phyloP scores from a whole-genome alignment of 371 early-diverging fungal species.

The Mortierella sp. region DNA sequence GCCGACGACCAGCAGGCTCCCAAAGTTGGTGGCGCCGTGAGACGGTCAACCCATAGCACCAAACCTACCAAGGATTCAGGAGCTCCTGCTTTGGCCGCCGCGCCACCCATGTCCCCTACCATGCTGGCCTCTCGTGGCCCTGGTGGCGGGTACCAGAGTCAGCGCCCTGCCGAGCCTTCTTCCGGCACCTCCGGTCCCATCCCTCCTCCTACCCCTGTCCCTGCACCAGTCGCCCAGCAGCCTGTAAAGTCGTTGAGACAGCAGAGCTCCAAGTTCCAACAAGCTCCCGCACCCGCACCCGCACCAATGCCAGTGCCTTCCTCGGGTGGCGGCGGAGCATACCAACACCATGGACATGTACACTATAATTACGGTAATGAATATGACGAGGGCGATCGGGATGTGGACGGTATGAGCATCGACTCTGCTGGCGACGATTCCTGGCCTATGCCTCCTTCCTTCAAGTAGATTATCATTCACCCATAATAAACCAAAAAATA shows the following conservation, averaged over 20 bases:
- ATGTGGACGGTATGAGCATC: constrained; percentile 26
- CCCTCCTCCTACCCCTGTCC: neutral
- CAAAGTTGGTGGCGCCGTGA: constrained; percentile 2
- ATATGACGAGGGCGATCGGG: neutral
- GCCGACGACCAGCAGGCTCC: constrained; percentile 11
- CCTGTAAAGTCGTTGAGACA: constrained; percentile 2
- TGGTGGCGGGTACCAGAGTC: constrained; percentile 41
- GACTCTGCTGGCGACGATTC: constrained; percentile 29
- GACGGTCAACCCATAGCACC: constrained; percentile 10
- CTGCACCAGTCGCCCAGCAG: neutral
- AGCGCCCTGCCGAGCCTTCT: neutral
- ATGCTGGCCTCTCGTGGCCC: constrained; percentile 30
- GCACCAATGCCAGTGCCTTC: neutral
- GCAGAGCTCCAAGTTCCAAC: neutral
- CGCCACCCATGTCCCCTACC: neutral
- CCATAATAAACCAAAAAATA: neutral
- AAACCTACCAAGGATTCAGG: constrained; percentile 6
- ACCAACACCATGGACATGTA: neutral
- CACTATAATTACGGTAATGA: neutral
- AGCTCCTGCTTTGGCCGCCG: neutral
- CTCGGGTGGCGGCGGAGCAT: neutral
- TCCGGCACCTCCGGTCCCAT: neutral
- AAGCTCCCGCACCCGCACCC: neutral
- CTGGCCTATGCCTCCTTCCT: constrained; percentile 45
- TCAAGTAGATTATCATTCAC: constrained; percentile 13